Evolutionary conservation across 2,329 filamentous ascomycete species (phyloP), one percentile per base, ranked within the genome.

Genomic region (Parafenestella ontariensis): DNA sequence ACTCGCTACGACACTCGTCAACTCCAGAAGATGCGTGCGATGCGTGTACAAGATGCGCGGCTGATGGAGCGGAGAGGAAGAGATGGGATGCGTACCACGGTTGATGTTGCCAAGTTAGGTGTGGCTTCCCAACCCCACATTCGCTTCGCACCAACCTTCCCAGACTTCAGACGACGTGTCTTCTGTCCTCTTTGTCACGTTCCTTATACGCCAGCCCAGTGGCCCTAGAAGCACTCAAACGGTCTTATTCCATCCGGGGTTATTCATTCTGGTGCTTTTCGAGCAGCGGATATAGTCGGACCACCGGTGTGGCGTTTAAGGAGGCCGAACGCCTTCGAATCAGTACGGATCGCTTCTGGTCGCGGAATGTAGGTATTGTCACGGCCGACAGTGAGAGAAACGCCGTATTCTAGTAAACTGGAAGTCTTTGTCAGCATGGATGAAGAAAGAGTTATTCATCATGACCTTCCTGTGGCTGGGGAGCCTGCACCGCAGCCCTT

Each of bases 141-240:
- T 52, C 42, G 49, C 49, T 41, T 42, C 49, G 29, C 37, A 23
- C 28, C 49, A 36, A 33, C 21, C 40, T 46, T 50, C 41, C 40
- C 46, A 26, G 23, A 54, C 28, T 41, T 49, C 40, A 8, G 43
- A 33, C 36, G 23, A 5, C 46, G 21, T 13, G 10, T 42, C 41
- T 29, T 42, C 43, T 5, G 6, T 23, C 48, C 24, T 34, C 6
- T 21, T 44, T 8, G 17, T n/a, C 31, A 17, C n/a, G n/a, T n/a
- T n/a, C 31, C 13, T 34, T n/a, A n/a, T 34, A 34, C 6, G 13
- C 31, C 13, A 34, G 15, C 31, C 4, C 31, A 15, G 13, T 3
- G 13, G 31, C 31, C 8, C 13, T 34, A 13, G 31, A 5, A 15
- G 15, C 15, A 15, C 5, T 17, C 31, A 17, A 17, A 34, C 17